phyloP scores from a whole-genome alignment of 257 asterid genomes.

The Solanum phureja region DNA sequence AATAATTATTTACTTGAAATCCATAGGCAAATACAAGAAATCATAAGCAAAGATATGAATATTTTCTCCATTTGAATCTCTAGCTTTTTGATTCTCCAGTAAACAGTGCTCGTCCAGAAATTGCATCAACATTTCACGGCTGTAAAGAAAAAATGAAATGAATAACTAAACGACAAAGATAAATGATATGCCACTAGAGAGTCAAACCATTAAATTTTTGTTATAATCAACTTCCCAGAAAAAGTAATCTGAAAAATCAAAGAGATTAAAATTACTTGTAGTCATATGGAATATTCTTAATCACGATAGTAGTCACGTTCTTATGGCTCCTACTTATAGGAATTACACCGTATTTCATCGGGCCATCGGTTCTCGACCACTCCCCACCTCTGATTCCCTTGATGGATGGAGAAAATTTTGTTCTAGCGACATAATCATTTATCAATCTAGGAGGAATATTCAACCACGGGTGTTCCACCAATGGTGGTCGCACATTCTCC shows the following conservation, averaged over 20 bases:
- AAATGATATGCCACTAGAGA: not conserved
- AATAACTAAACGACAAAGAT: not conserved
- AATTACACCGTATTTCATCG: slow-evolving; percentile 1
- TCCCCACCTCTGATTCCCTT: not conserved
- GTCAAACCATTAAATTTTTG: not conserved
- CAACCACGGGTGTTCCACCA: too few species aligned
- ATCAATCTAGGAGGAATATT: not conserved
- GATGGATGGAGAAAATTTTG: not conserved
- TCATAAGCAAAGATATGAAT: slow-evolving; percentile 31
- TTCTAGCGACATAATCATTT: not conserved
- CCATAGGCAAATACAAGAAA: slow-evolving; percentile 53
- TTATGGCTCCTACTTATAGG: slow-evolving; percentile 21
- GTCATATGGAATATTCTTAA: slow-evolving; percentile 47
- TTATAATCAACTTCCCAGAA: not conserved
- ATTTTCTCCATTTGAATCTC: not conserved
- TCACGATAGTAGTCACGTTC: slow-evolving; percentile 37
- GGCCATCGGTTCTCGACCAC: not conserved
- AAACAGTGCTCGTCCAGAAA: slow-evolving; percentile 37
- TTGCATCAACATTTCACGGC: slow-evolving; percentile 25
- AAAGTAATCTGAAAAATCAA: not conserved
- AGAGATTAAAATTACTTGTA: slow-evolving; percentile 24
- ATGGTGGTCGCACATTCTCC: not conserved
- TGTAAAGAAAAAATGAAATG: not conserved
- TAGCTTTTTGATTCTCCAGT: slow-evolving; percentile 17
- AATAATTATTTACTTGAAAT: slow-evolving; percentile 30